phyloP scores from a whole-genome alignment of 1,284 basidiomycete genomes.

The Apiotrichum akiyoshidainum region DNA sequence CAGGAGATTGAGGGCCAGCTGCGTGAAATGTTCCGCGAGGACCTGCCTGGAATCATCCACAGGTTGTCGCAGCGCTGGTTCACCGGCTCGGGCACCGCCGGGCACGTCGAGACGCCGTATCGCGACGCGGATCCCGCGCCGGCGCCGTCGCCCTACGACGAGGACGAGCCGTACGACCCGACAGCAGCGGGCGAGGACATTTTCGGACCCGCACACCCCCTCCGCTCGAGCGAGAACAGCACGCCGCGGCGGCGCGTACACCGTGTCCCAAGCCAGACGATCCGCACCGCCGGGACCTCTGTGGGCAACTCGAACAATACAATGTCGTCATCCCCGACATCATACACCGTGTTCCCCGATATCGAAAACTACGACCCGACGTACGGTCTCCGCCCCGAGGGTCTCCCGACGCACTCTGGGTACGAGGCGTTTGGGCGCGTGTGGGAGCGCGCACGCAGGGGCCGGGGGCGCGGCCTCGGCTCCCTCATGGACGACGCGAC shows the following conservation, averaged over 20 bases:
- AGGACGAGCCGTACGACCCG: conserved; percentile 54
- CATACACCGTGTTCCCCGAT: conserved; percentile 65
- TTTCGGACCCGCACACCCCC: conserved; percentile 1
- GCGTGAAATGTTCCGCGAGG: conserved; percentile 96
- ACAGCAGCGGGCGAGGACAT: conserved; percentile 14
- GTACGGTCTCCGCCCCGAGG: conserved; percentile 91
- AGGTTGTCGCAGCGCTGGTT: conserved; percentile 90
- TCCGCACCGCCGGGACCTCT: conserved; percentile 19
- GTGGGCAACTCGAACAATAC: conserved; percentile 22
- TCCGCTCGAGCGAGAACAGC: conserved; percentile 13
- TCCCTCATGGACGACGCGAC: conserved; percentile 38
- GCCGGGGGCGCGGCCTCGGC: conserved; percentile 57
- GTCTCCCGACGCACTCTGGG: conserved; percentile 60
- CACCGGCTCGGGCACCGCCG: conserved; percentile 40
- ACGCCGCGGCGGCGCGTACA: conserved; percentile 8
- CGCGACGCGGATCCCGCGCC: conserved; percentile 21
- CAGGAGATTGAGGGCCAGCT: conserved; percentile 95
- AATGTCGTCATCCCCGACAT: conserved; percentile 46
- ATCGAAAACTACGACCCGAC: conserved; percentile 92
- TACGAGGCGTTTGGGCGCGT: conserved; percentile 50
- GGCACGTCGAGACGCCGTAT: conserved; percentile 49
- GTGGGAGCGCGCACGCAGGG: conserved; percentile 61
- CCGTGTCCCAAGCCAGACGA: conserved; percentile 28
- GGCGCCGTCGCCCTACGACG: conserved; percentile 51
- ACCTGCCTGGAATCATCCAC: conserved; percentile 95